Percentiles rank a stretch among this genome's conserved stretches.
phyloP scores from a whole-genome alignment of 2,329 filamentous ascomycete genomes.

The Neoarthrinium moseri region DNA sequence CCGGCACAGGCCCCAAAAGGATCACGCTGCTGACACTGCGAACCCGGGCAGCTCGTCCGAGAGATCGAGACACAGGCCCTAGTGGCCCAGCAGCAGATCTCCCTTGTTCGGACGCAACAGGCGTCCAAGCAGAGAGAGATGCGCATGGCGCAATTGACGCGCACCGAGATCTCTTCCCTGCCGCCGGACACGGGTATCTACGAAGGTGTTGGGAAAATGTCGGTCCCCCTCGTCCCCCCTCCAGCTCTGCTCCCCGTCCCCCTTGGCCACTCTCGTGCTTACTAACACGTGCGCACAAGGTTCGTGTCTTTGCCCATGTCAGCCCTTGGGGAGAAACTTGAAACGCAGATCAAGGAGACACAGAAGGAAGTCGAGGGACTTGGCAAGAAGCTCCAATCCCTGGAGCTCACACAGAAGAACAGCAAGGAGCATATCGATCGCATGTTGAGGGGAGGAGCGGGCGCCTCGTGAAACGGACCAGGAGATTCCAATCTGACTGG shows the following conservation, averaged over 20 bases:
- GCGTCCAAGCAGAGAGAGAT: constrained; percentile 83
- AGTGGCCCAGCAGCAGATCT: constrained; percentile 88
- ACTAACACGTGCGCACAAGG: constrained; percentile 3
- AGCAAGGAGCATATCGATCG: constrained; percentile 88
- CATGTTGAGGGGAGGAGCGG: constrained; percentile 61
- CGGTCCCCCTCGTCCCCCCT: constrained; percentile 30
- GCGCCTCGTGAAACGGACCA: constrained; percentile 23
- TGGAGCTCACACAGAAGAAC: constrained; percentile 95
- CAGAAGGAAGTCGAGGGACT: constrained; percentile 78
- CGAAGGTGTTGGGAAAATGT: constrained; percentile 98
- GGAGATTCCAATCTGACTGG: no score
- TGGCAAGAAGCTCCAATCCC: constrained; percentile 85
- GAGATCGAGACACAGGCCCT: constrained; percentile 92
- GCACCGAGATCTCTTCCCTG: constrained; percentile 76
- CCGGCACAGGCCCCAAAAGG: background rate
- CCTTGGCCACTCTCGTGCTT: constrained; percentile 11
- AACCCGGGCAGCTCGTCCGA: constrained; percentile 67
- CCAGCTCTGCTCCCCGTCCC: constrained; percentile 2
- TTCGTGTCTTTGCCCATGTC: constrained; percentile 44
- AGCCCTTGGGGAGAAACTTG: constrained; percentile 73
- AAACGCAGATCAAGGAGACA: constrained; percentile 70
- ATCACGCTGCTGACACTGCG: background rate
- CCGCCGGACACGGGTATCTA: constrained; percentile 79
- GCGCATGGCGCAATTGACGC: constrained; percentile 83
- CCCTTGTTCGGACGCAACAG: constrained; percentile 81